Conservation (phyloP, 768 basidiomycete genomes). For the Lepiota venenata region DNA sequence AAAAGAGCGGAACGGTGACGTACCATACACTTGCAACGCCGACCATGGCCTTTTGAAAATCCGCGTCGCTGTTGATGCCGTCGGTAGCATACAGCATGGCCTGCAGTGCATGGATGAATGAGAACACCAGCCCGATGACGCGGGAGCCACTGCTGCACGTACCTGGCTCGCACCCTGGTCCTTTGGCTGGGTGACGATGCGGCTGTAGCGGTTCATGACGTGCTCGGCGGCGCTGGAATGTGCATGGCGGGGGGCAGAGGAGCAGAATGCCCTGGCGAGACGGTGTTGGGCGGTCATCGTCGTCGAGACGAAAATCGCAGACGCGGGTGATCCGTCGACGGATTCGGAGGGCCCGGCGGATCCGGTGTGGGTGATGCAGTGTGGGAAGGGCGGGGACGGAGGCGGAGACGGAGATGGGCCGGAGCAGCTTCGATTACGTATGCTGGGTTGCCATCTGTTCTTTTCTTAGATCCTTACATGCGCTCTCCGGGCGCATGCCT, state of each 20-base stretch:
- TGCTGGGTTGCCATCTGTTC: slow-evolving; percentile 46
- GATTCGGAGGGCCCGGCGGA: not conserved
- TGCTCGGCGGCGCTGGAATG: slow-evolving; percentile 24
- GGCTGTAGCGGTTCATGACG: slow-evolving; percentile 69
- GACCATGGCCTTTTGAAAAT: slow-evolving; percentile 96
- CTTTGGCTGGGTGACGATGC: slow-evolving; percentile 85
- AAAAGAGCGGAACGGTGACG: slow-evolving; percentile 24
- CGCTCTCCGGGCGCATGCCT: slow-evolving; percentile 46
- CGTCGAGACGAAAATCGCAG: not conserved
- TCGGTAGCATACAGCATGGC: slow-evolving; percentile 99
- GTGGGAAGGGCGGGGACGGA: not conserved
- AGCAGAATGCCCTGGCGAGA: slow-evolving; percentile 35
- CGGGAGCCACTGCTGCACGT: not conserved
- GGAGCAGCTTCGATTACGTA: slow-evolving; percentile 38
- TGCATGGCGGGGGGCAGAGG: slow-evolving; percentile 31
- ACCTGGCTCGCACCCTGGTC: slow-evolving; percentile 95
- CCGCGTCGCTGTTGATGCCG: slow-evolving; percentile 72
- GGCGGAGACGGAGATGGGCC: slow-evolving; percentile 14
- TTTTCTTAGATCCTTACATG: slow-evolving; percentile 41
- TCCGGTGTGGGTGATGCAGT: too few relatives aligned
- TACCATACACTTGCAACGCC: slow-evolving; percentile 97
- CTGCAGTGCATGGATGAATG: slow-evolving; percentile 32
- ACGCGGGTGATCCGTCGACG: slow-evolving; percentile 3
- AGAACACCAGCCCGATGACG: slow-evolving; percentile 1
- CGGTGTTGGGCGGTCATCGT: slow-evolving; percentile 22